phyloP scores from a whole-genome alignment of 1,284 basidiomycete genomes.

The Apiotrichum porosum region DNA sequence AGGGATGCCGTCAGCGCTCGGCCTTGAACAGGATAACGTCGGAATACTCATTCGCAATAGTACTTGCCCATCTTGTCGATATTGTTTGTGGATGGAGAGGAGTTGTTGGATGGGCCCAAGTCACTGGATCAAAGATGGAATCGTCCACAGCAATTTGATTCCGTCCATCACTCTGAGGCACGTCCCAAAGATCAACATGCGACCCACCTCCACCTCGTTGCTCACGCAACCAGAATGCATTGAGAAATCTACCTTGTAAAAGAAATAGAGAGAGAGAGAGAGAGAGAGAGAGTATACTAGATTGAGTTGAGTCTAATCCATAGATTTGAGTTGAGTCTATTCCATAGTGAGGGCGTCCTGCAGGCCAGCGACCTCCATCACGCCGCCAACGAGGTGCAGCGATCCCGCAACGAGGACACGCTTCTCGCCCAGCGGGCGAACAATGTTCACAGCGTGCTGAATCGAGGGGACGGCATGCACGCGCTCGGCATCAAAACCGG shows the following conservation, averaged over 20 bases:
- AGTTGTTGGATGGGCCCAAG: too few relatives aligned
- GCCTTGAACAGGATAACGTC: neutral
- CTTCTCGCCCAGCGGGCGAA: conserved; percentile 49
- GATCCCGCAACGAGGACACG: conserved; percentile 81
- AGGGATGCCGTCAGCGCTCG: conserved; percentile 7
- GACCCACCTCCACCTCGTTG: neutral
- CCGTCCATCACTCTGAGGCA: neutral
- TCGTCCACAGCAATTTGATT: neutral
- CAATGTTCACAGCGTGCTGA: conserved; percentile 71
- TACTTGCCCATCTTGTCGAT: conserved; percentile 45
- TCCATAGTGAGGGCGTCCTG: conserved; percentile 52
- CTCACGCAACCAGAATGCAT: too few relatives aligned
- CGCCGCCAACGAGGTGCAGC: conserved; percentile 88
- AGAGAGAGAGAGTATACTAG: too few relatives aligned
- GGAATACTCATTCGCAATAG: conserved; percentile 63
- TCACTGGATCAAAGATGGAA: too few relatives aligned
- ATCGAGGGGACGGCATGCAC: conserved; percentile 81
- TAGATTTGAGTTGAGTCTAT: conserved; percentile 17
- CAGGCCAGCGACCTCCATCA: conserved; percentile 82
- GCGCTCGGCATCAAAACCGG: conserved; percentile 57
- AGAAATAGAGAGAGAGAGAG: too few relatives aligned
- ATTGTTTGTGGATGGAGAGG: conserved; percentile 1
- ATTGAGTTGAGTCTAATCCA: too few relatives aligned
- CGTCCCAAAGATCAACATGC: neutral
- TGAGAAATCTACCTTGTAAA: too few relatives aligned